phyloP scores from a whole-genome alignment of 2,329 filamentous ascomycete genomes.

The Endoconidiophora laricicola region DNA sequence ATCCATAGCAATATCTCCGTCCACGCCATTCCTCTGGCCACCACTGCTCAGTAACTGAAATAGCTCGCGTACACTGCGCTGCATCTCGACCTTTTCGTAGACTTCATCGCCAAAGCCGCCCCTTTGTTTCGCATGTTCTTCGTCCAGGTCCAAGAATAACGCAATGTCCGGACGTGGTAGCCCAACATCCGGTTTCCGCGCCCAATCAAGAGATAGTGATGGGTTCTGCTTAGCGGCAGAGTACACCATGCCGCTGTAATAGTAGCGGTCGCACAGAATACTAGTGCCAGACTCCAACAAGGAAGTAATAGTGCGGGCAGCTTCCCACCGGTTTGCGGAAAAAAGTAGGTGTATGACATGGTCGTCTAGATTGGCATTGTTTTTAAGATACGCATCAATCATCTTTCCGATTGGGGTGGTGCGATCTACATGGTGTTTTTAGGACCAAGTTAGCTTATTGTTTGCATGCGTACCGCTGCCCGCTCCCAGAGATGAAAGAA shows the following conservation, averaged over 20 bases:
- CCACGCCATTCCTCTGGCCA: conserved; percentile 16
- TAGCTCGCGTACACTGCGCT: conserved; percentile 57
- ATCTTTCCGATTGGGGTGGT: conserved; percentile 71
- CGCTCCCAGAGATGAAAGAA: not conserved
- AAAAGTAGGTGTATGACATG: conserved; percentile 83
- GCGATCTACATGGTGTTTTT: conserved; percentile 38
- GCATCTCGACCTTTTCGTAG: conserved; percentile 76
- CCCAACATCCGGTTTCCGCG: conserved; percentile 66
- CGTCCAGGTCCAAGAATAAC: conserved; percentile 69
- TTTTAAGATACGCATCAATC: conserved; percentile 70
- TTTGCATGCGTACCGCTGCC: not conserved
- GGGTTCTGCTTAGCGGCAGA: conserved; percentile 72
- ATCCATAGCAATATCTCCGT: conserved; percentile 9
- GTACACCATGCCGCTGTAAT: conserved; percentile 88
- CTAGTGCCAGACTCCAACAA: conserved; percentile 50
- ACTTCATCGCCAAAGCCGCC: conserved; percentile 82
- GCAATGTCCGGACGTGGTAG: conserved; percentile 77
- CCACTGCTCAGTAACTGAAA: conserved; percentile 33
- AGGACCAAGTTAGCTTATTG: not conserved
- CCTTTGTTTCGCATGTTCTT: conserved; percentile 52
- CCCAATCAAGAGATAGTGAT: conserved; percentile 57
- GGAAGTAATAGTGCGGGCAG: conserved; percentile 31
- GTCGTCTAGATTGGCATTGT: conserved; percentile 58
- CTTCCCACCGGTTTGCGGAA: conserved; percentile 81
- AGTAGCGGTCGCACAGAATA: conserved; percentile 82